Evolutionary conservation across 345 rosid species (phyloP), one percentile per base, ranked within the genome.

Genomic region (Salix brachista): DNA sequence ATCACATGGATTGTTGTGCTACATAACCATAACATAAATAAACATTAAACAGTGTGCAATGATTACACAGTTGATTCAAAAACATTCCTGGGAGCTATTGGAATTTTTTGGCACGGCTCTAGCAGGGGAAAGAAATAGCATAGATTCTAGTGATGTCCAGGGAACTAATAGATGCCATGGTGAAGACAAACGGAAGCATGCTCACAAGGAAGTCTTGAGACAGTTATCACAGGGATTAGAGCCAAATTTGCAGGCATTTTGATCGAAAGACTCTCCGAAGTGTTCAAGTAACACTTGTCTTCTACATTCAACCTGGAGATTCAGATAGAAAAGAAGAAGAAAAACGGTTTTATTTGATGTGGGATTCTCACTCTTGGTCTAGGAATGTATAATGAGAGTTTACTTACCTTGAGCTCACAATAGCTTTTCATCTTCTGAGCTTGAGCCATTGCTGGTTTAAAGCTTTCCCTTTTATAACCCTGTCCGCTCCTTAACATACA

Each of bases 381-480:
- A 46, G 14, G 28, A 17, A 18, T 18, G 37, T n/a, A 32, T 26
- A 4, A 10, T 19, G 19, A 21, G 36, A 70, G 50, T 41, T 54
- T 70, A 48, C 83, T 67, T 79, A 85, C 98, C 97, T 91, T 91
- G 2, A 90, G 88, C 79, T 93, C 99, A 84, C 99, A 96, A 84
- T 93, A 93, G 42, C 73, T 85, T 76, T 86, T 90, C 99, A 93
- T 93, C 87, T 96, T 93, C 88, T 88, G 79, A 71, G 99, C 97
- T 80, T 91, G 99, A 72, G 87, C 84, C 96, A 96, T 84, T 77
- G 94, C 91, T 37, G 88, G 78, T 81, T 86, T 96, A 77, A 93
- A 93, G 82, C 85, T 85, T 44, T 88, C 88, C 70, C 86, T 90
- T 83, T 88, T 90, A 79, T 78, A 70, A 60, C 92, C 90, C 76